Percentiles rank a stretch among this genome's conserved stretches.
These are phyloP conservation scores for Diaporthe eres DNA, from an alignment of 2,329 filamentous ascomycete species.

Conservation along the genomic window DNA sequence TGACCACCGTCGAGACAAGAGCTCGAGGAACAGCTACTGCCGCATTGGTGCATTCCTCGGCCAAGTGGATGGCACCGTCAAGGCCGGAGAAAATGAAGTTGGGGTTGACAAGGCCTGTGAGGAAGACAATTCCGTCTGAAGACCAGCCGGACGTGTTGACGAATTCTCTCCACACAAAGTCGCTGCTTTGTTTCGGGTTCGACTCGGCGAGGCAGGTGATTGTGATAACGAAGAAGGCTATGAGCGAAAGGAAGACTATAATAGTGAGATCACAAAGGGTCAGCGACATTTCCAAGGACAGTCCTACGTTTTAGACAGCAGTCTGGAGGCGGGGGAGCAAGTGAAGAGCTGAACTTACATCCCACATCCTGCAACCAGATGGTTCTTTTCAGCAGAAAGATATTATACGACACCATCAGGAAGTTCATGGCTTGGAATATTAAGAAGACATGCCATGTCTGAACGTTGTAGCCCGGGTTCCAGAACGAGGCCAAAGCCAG, in stretches of 20 bases:
- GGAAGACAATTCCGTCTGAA: slow-evolving; percentile 50
- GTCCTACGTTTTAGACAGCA: rapidly evolving
- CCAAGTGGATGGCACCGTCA: slow-evolving; percentile 55
- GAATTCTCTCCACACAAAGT: slow-evolving; percentile 51
- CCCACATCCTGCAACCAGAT: slow-evolving; percentile 32
- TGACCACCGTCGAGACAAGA: slow-evolving; percentile 50
- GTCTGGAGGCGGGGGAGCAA: no score
- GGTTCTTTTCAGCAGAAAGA: slow-evolving; percentile 35
- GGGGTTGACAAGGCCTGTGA: slow-evolving; percentile 55
- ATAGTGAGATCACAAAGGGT: neutral
- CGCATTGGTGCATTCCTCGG: slow-evolving; percentile 53
- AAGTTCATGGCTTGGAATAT: slow-evolving; percentile 39
- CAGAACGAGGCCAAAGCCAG: slow-evolving; percentile 37
- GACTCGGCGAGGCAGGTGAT: slow-evolving; percentile 49
- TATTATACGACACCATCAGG: slow-evolving; percentile 36
- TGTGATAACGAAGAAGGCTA: slow-evolving; percentile 50
- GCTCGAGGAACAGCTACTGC: slow-evolving; percentile 51
- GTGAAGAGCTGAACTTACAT: slow-evolving; percentile 1
- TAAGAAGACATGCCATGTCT: slow-evolving; percentile 40
- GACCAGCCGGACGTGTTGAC: slow-evolving; percentile 50
- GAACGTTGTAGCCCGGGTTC: slow-evolving; percentile 35
- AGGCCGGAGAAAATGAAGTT: slow-evolving; percentile 55
- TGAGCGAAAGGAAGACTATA: slow-evolving; percentile 46
- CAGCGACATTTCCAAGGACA: neutral
- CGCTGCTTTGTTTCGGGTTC: slow-evolving; percentile 43